phyloP scores from a whole-genome alignment of 495 filamentous ascomycete genomes.

The Neurospora tetraspora region DNA sequence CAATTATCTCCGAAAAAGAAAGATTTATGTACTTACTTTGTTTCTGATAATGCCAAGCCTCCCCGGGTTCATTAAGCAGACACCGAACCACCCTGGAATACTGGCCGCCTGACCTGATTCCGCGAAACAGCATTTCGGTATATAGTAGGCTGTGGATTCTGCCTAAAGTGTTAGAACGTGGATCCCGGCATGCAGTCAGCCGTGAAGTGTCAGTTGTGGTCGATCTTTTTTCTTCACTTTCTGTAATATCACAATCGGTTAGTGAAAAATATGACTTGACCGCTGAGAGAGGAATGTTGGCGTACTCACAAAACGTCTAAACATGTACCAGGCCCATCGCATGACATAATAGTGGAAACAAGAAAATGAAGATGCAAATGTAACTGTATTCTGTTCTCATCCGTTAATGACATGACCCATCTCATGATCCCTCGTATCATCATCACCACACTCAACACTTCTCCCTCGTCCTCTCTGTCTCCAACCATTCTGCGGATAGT shows the following conservation, averaged over 20 bases:
- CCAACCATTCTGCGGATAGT: not conserved
- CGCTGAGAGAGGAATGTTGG: not conserved
- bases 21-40: not conserved
- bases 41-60: not conserved
- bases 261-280: not conserved
- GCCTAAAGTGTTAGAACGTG: not conserved
- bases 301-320: not conserved
- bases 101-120: not conserved
- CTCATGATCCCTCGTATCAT: not conserved
- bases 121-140: not conserved
- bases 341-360: not conserved
- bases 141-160: not conserved
- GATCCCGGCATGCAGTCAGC: not conserved
- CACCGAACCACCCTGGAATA: not conserved
- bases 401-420: not conserved
- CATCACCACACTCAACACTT: not conserved
- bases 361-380: not conserved
- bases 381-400: not conserved
- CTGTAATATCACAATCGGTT: not conserved
- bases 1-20: not conserved
- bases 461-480: not conserved
- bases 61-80: not conserved
- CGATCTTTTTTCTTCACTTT: not conserved
- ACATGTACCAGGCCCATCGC: not conserved
- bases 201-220: not conserved